A percentile compares a stretch with the other conserved stretches of the same genome.
Evolutionary conservation across 768 basidiomycete genomes (phyloP).

Genomic region (Rhizopogon vinicolor): DNA sequence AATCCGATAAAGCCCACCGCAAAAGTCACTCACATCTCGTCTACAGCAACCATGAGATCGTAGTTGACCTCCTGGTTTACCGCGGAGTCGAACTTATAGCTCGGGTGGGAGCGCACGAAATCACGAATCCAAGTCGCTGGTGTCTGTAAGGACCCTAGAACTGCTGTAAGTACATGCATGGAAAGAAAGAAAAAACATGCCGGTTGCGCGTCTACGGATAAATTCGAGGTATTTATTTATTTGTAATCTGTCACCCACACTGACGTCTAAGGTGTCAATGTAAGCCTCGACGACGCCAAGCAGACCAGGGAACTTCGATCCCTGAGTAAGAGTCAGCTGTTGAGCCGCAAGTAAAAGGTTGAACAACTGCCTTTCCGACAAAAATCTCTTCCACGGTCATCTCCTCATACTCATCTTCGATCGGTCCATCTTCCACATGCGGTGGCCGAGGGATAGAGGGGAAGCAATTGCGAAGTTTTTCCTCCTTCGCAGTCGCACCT

Average conservation of each 20-base stretch:
- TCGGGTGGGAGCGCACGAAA: constrained; percentile 86
- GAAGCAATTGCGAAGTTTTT: constrained; percentile 70
- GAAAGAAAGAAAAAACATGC: constrained; percentile 35
- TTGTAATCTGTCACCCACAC: constrained; percentile 49
- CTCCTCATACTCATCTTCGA: constrained; percentile 86
- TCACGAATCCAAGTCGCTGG: constrained; percentile 91
- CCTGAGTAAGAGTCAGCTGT: constrained; percentile 32
- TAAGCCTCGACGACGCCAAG: constrained; percentile 80
- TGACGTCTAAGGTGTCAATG: constrained; percentile 80
- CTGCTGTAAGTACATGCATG: constrained; percentile 3
- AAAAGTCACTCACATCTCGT: constrained; percentile 73
- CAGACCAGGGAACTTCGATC: constrained; percentile 69
- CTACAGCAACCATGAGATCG: constrained; percentile 83
- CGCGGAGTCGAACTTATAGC: constrained; percentile 86
- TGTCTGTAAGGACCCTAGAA: constrained; percentile 70
- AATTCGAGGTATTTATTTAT: constrained; percentile 79
- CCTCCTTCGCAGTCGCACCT: constrained; percentile 49
- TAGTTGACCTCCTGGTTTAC: constrained; percentile 94
- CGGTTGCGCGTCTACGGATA: constrained; percentile 72
- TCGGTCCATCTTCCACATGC: constrained; percentile 45
- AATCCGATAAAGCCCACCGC: background rate
- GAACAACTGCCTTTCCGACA: constrained; percentile 71
- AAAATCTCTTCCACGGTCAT: constrained; percentile 92
- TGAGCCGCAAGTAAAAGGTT: background rate
- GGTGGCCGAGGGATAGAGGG: constrained; percentile 44